Evolutionary conservation across 1,284 basidiomycete species (phyloP).

Genomic region (Clitocybe nebularis): DNA sequence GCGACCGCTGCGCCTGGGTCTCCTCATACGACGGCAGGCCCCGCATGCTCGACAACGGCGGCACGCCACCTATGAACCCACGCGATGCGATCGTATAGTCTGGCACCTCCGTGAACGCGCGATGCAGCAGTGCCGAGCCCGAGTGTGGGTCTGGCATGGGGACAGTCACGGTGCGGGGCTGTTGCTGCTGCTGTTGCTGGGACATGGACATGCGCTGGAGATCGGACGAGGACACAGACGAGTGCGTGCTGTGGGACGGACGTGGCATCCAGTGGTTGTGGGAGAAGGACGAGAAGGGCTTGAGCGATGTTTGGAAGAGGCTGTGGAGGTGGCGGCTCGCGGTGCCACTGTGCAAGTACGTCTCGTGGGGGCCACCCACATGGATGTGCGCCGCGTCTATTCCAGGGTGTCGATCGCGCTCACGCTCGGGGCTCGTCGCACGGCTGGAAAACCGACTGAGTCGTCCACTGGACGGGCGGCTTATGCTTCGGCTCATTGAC

Average conservation of each 20-base stretch:
- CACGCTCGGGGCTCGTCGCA: slow-evolving; percentile 46
- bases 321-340: slow-evolving; percentile 48
- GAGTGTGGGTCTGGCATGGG: slow-evolving; percentile 23
- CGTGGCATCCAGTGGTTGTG: slow-evolving; percentile 21
- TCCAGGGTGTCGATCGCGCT: slow-evolving; percentile 13
- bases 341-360: slow-evolving; percentile 49
- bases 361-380: slow-evolving; percentile 31
- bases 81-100: slow-evolving; percentile 77
- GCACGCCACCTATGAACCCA: slow-evolving; percentile 85
- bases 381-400: slow-evolving; percentile 14
- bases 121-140: slow-evolving; percentile 44
- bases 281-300: slow-evolving; percentile 46
- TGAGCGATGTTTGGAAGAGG: slow-evolving; percentile 60
- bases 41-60: slow-evolving; percentile 70
- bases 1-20: slow-evolving; percentile 21
- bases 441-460: slow-evolving; percentile 45
- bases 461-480: slow-evolving; percentile 31
- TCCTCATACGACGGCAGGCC: slow-evolving; percentile 84
- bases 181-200: no score
- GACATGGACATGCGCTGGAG: slow-evolving; percentile 2
- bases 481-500: slow-evolving; percentile 25
- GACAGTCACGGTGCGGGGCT: slow-evolving; percentile 2
- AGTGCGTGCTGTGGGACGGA: slow-evolving; percentile 6
- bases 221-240: background rate
- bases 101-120: slow-evolving; percentile 74